Percentiles rank a stretch among this genome's conserved stretches.
Evolutionary conservation across 108 stramenopile genomes (phyloP).

Genomic region (Fistulifera pelliculosa): DNA sequence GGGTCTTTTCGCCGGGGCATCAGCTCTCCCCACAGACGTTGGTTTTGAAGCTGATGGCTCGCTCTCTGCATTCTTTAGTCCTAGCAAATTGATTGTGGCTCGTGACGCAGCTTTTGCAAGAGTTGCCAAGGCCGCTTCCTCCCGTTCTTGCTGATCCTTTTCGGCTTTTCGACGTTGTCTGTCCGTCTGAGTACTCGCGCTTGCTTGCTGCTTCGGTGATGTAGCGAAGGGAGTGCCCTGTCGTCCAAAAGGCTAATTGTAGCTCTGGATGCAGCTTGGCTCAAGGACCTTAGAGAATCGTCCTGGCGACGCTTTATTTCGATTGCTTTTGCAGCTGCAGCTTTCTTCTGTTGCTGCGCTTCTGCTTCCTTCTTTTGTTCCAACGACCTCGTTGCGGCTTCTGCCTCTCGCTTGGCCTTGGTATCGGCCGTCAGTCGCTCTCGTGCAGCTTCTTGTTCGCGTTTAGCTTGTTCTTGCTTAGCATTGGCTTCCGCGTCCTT

Average conservation of each 20-base stretch:
- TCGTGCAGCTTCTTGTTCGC: constrained; percentile 9
- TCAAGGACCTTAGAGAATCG: constrained; percentile 2
- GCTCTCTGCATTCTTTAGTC: constrained; percentile 8
- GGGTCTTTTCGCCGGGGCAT: background rate
- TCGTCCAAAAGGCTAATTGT: too few species aligned
- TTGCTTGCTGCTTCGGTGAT: constrained; percentile 6
- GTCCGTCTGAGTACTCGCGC: constrained; percentile 13
- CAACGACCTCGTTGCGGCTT: constrained; percentile 2
- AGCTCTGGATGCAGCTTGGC: background rate
- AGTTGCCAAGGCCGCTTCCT: constrained; percentile 16
- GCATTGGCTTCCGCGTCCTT: constrained; percentile 16
- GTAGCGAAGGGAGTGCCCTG: constrained; percentile 4
- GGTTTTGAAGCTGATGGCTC: background rate
- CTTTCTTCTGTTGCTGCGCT: constrained; percentile 12
- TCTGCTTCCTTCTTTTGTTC: constrained; percentile 9
- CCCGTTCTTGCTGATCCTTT: constrained; percentile 11
- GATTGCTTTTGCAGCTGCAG: constrained; percentile 4
- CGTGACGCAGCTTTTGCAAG: constrained; percentile 19
- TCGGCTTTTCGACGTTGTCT: constrained; percentile 4
- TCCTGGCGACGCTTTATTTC: constrained; percentile 1
- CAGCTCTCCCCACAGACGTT: background rate
- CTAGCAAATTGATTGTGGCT: constrained; percentile 35
- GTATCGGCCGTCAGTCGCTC: constrained; percentile 11
- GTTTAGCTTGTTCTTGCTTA: constrained; percentile 8
- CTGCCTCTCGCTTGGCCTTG: constrained; percentile 14